These are phyloP conservation scores for Rauvolfia tetraphylla DNA, from an alignment of 257 asterid genomes.

Conservation along the genomic window DNA sequence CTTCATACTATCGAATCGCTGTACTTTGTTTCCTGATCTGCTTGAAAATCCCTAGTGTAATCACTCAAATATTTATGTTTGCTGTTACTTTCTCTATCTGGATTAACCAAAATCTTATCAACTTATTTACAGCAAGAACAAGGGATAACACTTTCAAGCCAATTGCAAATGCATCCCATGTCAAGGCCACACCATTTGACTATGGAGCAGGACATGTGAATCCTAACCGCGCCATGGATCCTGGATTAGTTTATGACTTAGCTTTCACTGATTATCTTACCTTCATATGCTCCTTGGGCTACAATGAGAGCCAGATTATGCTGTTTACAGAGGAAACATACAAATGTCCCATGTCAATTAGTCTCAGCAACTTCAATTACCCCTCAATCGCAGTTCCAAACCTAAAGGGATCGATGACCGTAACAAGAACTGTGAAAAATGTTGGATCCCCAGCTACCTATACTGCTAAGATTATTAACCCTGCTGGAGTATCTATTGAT, in stretches of 20 bases:
- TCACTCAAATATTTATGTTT: too few relatives aligned
- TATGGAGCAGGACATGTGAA: constrained; percentile 86
- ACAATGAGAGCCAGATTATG: constrained; percentile 36
- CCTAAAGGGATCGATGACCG: constrained; percentile 44
- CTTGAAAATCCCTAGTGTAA: too few relatives aligned
- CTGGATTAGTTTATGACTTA: constrained; percentile 73
- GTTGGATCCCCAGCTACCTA: constrained; percentile 67
- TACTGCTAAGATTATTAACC: constrained; percentile 41
- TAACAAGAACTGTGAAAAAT: constrained; percentile 61
- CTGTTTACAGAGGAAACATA: constrained; percentile 32
- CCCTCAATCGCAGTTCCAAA: constrained; percentile 80
- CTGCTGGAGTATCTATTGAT: constrained; percentile 41
- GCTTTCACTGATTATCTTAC: constrained; percentile 46
- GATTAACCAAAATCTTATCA: background rate
- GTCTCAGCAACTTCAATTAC: too few relatives aligned
- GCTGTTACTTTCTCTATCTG: background rate
- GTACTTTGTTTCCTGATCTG: too few relatives aligned
- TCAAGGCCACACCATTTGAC: constrained; percentile 66
- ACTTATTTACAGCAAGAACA: constrained; percentile 50
- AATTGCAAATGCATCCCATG: constrained; percentile 44
- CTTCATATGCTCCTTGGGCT: constrained; percentile 64
- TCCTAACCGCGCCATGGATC: constrained; percentile 81
- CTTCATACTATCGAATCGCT: too few relatives aligned
- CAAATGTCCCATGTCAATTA: constrained; percentile 36
- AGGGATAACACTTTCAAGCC: constrained; percentile 55